Evolutionary conservation across 352 stramenopile species (phyloP).

Genomic region (Phytophthora fragariae): DNA sequence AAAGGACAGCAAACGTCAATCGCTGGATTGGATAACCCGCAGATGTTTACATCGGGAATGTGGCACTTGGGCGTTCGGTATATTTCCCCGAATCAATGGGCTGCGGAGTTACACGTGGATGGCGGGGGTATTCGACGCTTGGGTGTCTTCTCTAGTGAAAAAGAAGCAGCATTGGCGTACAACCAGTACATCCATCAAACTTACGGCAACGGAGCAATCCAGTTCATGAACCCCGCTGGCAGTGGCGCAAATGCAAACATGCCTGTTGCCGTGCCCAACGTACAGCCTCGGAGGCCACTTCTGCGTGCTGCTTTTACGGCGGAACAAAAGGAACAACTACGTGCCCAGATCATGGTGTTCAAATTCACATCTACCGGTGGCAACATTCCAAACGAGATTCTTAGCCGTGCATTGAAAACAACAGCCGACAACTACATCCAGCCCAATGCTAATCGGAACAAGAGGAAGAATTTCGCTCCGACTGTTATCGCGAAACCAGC

Average conservation of each 20-base stretch:
- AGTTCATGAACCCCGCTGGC: slow-evolving; percentile 88
- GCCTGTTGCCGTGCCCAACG: slow-evolving; percentile 56
- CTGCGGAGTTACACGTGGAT: slow-evolving; percentile 84
- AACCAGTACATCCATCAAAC: slow-evolving; percentile 89
- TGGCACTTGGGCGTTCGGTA: slow-evolving; percentile 89
- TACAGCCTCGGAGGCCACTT: slow-evolving; percentile 56
- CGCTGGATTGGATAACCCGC: slow-evolving; percentile 71
- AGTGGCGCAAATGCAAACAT: slow-evolving; percentile 45
- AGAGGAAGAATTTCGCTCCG: slow-evolving; percentile 77
- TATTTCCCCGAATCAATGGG: slow-evolving; percentile 77
- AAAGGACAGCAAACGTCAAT: slow-evolving; percentile 73
- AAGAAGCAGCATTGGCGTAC: slow-evolving; percentile 85
- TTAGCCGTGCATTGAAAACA: slow-evolving; percentile 76
- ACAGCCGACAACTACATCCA: slow-evolving; percentile 68
- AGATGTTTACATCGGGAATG: slow-evolving; percentile 81
- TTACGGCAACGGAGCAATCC: slow-evolving; percentile 78
- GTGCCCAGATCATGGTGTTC: slow-evolving; percentile 93
- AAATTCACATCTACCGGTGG: slow-evolving; percentile 88
- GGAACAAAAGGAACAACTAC: slow-evolving; percentile 90
- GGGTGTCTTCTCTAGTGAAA: slow-evolving; percentile 73
- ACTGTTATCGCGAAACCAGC: slow-evolving; percentile 61
- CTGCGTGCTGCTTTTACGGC: slow-evolving; percentile 74
- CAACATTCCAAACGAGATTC: slow-evolving; percentile 79
- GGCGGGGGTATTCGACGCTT: slow-evolving; percentile 81
- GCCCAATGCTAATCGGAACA: slow-evolving; percentile 66